Evolutionary conservation across 805 yeast genomes (phyloP), one percentile per base, ranked within the genome.

Genomic region (Yamadazyma paraphyllophila): DNA sequence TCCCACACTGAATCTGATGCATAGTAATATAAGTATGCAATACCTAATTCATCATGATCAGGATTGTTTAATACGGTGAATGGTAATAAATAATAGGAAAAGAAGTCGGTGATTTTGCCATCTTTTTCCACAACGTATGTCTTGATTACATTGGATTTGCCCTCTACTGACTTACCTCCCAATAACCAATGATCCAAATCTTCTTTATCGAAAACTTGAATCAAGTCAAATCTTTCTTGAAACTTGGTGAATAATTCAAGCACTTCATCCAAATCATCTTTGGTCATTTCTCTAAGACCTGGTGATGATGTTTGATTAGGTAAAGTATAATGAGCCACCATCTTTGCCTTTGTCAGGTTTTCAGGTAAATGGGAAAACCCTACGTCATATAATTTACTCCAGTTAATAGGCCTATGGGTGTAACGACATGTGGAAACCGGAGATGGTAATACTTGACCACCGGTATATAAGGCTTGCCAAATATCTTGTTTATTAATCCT

Each of bases 381-480:
- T 45, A 90, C 96, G 44, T 89, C 96, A 58, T 86, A 74, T 17
- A 94, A 75, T 60, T 88, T 92, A 11, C 81, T 69, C 98, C 99
- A 94, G 61, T 94, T 86, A 53, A 94, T 70, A 1, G 97, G 95
- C 56, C 99, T 85, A 67, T 94, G 99, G 35, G 87, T 85, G 64
- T 94, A 94, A 49, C 97, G 78, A 62, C 95, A 84, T 2, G 88
- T 82, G 10, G 96, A 73, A 4, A 92, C 80, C 0, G 99, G 99
- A n/a, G 91, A 82, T 16, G 99, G 99, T 46, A 94, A 73, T 2
- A 89, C 83, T 2, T 83, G 81, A 9, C 98, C 99, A 0, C 92
- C 96, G 8, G 99, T 92, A 66, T 88, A 89, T 49, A 94, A 76
- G 0, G 98, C 99, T 65, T 91, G 97, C 96, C 97, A 94, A 49